Evolutionary conservation across 805 yeast species (phyloP).

Genomic region (Pichia paraexigua): DNA sequence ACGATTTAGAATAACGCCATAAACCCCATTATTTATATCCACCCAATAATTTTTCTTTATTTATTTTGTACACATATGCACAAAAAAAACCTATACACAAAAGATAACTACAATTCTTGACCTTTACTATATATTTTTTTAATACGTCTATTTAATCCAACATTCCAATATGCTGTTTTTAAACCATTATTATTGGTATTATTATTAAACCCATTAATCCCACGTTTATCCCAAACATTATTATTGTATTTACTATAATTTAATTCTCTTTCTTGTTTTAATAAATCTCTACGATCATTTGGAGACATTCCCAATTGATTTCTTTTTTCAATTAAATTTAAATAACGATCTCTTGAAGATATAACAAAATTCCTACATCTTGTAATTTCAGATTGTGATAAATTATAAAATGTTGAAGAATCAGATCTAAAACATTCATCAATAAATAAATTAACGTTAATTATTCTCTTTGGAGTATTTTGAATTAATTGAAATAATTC

Average conservation of each 20-base stretch:
- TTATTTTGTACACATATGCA: neutral
- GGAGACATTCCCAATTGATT: conserved; percentile 25
- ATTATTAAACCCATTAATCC: neutral
- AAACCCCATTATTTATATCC: too few relatives aligned
- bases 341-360: conserved; percentile 43
- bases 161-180: conserved; percentile 29
- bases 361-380: conserved; percentile 73
- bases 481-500: conserved; percentile 76
- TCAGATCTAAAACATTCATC: conserved; percentile 58
- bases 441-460: conserved; percentile 63
- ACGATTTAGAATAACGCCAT: too few relatives aligned
- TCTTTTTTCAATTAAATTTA: conserved; percentile 24
- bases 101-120: conserved; percentile 14
- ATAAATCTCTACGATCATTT: conserved; percentile 24
- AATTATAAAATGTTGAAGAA: conserved; percentile 35
- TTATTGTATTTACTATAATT: neutral
- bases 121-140: conserved; percentile 15
- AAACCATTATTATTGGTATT: conserved; percentile 19
- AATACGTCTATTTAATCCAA: conserved; percentile 26
- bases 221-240: conserved; percentile 1
- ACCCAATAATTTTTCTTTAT: too few relatives aligned
- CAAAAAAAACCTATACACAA: too few relatives aligned
- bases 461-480: conserved; percentile 61
- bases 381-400: conserved; percentile 75
- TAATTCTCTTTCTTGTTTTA: conserved; percentile 6